These are phyloP conservation scores for Thelonectria rubi DNA, from an alignment of 2,329 filamentous ascomycete genomes.

Conservation along the genomic window DNA sequence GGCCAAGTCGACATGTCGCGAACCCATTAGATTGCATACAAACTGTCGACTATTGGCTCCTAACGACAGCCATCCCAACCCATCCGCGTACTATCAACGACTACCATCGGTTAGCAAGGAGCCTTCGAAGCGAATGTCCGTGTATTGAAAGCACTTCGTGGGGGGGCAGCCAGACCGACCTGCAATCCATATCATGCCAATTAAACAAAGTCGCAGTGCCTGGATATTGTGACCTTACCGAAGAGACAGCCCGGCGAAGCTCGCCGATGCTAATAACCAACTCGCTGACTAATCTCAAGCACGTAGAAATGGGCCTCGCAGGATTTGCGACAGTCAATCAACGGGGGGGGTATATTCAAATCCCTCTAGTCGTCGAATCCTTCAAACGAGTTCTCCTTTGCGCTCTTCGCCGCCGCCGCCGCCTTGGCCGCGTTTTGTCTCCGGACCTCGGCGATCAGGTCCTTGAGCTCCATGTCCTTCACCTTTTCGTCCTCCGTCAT, in stretches of 20 bases:
- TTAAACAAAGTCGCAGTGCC: too few relatives aligned
- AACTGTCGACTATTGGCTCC: neutral
- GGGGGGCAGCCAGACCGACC: too few relatives aligned
- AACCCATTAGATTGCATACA: slow-evolving; percentile 9
- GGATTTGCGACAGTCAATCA: slow-evolving; percentile 10
- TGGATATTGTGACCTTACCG: too few relatives aligned
- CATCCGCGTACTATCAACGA: neutral
- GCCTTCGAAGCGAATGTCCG: too few relatives aligned
- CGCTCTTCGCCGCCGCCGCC: slow-evolving; percentile 53
- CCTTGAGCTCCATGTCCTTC: slow-evolving; percentile 69
- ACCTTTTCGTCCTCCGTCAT: slow-evolving; percentile 77
- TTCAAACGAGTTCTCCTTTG: slow-evolving; percentile 64
- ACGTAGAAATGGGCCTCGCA: too few relatives aligned
- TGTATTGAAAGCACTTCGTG: too few relatives aligned
- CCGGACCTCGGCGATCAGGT: slow-evolving; percentile 72
- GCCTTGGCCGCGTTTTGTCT: slow-evolving; percentile 60
- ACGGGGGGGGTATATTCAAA: slow-evolving; percentile 40
- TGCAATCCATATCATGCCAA: too few relatives aligned
- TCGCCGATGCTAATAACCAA: neutral
- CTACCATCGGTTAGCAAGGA: neutral
- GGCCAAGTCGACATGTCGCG: neutral
- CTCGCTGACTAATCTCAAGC: too few relatives aligned
- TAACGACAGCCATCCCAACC: neutral
- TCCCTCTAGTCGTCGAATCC: slow-evolving; percentile 63
- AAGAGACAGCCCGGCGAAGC: neutral